A percentile compares a stretch with the other conserved stretches of the same genome.
These are phyloP conservation scores for Chlorella sp. DNA, from an alignment of 139 green algal genomes.

Conservation along the genomic window DNA sequence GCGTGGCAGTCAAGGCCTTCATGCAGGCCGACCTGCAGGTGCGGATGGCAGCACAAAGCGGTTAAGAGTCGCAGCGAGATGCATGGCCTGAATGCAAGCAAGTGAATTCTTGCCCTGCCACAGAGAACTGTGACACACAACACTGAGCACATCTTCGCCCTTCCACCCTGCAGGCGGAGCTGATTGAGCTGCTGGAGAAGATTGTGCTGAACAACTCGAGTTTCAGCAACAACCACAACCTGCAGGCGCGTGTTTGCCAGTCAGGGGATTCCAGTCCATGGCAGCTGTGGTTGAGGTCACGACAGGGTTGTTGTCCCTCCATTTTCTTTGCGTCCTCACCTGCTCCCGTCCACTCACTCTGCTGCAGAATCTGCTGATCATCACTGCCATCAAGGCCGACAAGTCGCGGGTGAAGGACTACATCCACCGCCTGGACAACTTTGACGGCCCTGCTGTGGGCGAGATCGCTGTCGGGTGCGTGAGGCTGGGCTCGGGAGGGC, in stretches of 20 bases:
- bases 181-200: constrained; percentile 99
- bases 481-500: background rate
- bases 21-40: constrained; percentile 91
- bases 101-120: too few species aligned
- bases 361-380: constrained; percentile 94
- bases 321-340: background rate
- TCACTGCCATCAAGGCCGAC: constrained; percentile 97
- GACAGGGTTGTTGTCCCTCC: too few species aligned
- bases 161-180: constrained; percentile 77
- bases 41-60: too few species aligned
- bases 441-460: constrained; percentile 94
- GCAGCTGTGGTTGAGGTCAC: too few species aligned
- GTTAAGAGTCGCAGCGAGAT: too few species aligned
- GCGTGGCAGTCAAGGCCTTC: constrained; percentile 98
- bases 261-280: too few species aligned
- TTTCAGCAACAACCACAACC: constrained; percentile 99
- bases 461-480: constrained; percentile 80
- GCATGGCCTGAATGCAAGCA: too few species aligned
- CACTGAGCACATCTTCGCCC: too few species aligned
- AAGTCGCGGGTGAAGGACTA: constrained; percentile 92
- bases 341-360: background rate
- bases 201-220: constrained; percentile 98
- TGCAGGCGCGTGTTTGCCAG: constrained; percentile 53
- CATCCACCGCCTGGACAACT: constrained; percentile 98
- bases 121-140: too few species aligned